Conservation (phyloP, 1,284 basidiomycete genomes). For the Trametes pubescens region DNA sequence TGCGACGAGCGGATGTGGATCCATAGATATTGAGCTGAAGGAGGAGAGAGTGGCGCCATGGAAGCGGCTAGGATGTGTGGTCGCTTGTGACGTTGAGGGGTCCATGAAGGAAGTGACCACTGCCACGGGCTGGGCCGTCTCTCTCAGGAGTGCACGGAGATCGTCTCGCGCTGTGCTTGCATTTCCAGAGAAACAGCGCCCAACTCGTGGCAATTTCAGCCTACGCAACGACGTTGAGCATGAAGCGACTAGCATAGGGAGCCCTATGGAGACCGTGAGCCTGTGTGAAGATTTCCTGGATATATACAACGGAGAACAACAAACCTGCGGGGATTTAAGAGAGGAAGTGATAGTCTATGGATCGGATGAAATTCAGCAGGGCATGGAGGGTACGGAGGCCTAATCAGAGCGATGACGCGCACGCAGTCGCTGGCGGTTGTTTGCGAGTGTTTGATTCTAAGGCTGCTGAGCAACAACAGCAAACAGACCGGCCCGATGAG, state of each 20-base stretch:
- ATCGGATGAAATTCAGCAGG: background rate
- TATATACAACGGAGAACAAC: background rate
- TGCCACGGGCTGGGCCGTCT: constrained; percentile 52
- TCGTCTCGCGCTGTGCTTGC: constrained; percentile 35
- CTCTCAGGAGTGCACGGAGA: constrained; percentile 47
- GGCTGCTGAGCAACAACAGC: constrained; percentile 30
- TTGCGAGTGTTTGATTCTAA: constrained; percentile 38
- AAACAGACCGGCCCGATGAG: constrained; percentile 14
- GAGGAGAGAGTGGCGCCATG: constrained; percentile 95
- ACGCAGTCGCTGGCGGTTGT: constrained; percentile 20
- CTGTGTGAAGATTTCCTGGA: background rate
- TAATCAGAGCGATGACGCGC: background rate
- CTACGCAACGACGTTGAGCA: background rate
- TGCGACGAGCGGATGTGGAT: constrained; percentile 85
- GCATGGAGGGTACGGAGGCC: background rate
- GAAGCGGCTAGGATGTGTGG: constrained; percentile 42
- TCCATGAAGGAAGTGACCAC: constrained; percentile 51
- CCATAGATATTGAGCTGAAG: constrained; percentile 89
- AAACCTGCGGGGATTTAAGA: background rate
- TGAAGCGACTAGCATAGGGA: background rate
- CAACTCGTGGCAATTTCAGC: constrained; percentile 1
- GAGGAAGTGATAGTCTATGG: background rate
- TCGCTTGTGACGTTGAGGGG: constrained; percentile 5
- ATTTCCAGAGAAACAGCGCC: constrained; percentile 6
- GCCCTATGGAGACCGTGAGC: background rate